Conservation (phyloP, 106 monocot species). For the Allium sativum region DNA sequence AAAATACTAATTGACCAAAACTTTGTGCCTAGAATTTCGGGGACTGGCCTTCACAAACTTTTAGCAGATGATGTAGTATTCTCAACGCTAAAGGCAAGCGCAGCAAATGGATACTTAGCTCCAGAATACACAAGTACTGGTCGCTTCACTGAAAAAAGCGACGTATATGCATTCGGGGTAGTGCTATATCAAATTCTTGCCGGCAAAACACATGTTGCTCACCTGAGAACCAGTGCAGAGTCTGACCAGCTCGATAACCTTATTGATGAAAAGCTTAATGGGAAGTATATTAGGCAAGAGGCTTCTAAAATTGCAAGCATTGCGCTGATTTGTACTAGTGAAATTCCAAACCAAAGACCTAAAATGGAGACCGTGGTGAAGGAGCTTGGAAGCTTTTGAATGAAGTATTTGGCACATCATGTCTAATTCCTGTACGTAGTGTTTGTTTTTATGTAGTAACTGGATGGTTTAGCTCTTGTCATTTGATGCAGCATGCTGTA, state of each 20-base stretch:
- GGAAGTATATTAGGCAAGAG: slow-evolving; percentile 50
- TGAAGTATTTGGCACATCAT: not conserved
- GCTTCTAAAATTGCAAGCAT: slow-evolving; percentile 61
- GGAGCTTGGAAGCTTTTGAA: slow-evolving; percentile 9
- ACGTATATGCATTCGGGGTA: slow-evolving; percentile 65
- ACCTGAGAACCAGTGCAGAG: slow-evolving; percentile 22
- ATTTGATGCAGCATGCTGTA: no score
- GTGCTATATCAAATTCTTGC: slow-evolving; percentile 53
- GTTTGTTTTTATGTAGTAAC: no score
- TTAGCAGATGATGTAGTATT: slow-evolving; percentile 64
- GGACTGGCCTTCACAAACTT: slow-evolving; percentile 59
- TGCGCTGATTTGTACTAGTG: slow-evolving; percentile 57
- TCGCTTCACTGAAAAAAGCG: slow-evolving; percentile 65
- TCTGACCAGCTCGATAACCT: slow-evolving; percentile 44
- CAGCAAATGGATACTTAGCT: slow-evolving; percentile 43
- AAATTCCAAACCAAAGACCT: slow-evolving; percentile 47
- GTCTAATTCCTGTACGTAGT: no score
- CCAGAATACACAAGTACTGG: slow-evolving; percentile 45
- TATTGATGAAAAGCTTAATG: slow-evolving; percentile 52
- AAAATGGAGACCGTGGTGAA: slow-evolving; percentile 51
- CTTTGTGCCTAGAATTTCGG: slow-evolving; percentile 39
- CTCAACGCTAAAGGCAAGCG: slow-evolving; percentile 61
- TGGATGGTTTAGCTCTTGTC: no score
- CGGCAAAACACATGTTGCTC: slow-evolving; percentile 38
- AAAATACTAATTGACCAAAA: slow-evolving; percentile 51